A percentile compares a stretch with the other conserved stretches of the same genome.
Conservation (phyloP, 73 alveolate genomes). For the Stentor coeruleus region DNA sequence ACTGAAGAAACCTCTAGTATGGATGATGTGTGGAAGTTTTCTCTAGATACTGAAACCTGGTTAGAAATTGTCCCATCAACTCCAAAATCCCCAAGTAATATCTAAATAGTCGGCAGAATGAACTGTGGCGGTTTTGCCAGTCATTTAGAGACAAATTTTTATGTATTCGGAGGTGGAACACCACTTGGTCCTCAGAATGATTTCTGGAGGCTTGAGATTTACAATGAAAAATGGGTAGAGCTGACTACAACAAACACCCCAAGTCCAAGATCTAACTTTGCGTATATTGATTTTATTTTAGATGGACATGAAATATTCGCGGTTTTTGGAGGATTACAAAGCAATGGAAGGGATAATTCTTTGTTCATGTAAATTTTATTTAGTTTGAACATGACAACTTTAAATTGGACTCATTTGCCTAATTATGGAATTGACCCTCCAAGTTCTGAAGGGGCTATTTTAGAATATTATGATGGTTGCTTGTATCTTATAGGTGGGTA, state of each 20-base stretch:
- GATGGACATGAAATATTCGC: neutral
- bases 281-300: neutral
- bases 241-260: neutral
- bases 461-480: neutral
- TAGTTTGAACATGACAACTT: neutral
- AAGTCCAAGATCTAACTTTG: neutral
- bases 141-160: neutral
- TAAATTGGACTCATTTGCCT: neutral
- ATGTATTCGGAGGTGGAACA: constrained; percentile 18
- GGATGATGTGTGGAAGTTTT: neutral
- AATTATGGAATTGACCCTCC: neutral
- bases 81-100: neutral
- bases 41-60: neutral
- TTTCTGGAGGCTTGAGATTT: neutral
- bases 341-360: neutral
- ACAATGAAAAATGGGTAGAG: neutral
- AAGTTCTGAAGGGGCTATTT: neutral
- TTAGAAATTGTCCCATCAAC: neutral
- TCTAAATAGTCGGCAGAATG: neutral
- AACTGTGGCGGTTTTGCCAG: neutral
- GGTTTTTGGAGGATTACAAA: neutral
- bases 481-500: neutral
- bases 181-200: neutral
- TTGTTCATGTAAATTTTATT: neutral
- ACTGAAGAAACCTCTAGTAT: neutral